Conservation (phyloP, 164 flowering plant species). For the Dillenia suffruticosa region DNA sequence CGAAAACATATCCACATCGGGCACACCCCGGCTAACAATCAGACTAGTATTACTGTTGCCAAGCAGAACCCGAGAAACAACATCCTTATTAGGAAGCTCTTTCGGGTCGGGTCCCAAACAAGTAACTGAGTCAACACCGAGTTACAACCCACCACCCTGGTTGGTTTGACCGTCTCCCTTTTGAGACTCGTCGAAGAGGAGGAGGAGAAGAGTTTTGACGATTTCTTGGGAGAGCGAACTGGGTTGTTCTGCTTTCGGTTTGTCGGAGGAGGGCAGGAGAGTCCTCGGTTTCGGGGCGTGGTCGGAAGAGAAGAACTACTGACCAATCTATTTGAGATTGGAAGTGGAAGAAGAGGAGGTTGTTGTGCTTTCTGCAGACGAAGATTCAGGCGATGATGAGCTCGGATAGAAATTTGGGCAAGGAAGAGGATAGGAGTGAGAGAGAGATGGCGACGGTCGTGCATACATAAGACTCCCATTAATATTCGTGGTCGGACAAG, state of each 20-base stretch:
- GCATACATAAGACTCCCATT: constrained; percentile 14
- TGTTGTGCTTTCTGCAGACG: constrained; percentile 8
- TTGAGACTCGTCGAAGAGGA: constrained; percentile 11
- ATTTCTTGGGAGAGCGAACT: constrained; percentile 31
- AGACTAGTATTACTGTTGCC: no score
- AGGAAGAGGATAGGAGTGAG: constrained; percentile 13
- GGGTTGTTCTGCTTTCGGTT: constrained; percentile 13
- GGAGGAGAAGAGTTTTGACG: constrained; percentile 17
- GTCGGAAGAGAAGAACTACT: constrained; percentile 5
- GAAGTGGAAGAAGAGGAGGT: constrained; percentile 67
- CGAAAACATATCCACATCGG: constrained; percentile 22
- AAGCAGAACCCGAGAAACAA: constrained; percentile 21
- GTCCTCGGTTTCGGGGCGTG: constrained; percentile 16
- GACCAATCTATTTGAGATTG: constrained; percentile 11
- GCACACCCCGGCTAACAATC: background rate
- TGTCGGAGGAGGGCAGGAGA: constrained; percentile 4
- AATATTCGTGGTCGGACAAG: constrained; percentile 5
- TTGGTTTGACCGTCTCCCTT: background rate
- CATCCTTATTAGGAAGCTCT: constrained; percentile 29
- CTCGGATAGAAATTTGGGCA: background rate
- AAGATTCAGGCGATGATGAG: no score
- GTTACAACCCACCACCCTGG: background rate
- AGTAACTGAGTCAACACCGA: constrained; percentile 8
- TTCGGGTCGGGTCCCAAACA: constrained; percentile 50
- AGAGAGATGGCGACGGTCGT: constrained; percentile 16